phyloP scores from a whole-genome alignment of 169 alveolate species.

The Babesia bigemina region DNA sequence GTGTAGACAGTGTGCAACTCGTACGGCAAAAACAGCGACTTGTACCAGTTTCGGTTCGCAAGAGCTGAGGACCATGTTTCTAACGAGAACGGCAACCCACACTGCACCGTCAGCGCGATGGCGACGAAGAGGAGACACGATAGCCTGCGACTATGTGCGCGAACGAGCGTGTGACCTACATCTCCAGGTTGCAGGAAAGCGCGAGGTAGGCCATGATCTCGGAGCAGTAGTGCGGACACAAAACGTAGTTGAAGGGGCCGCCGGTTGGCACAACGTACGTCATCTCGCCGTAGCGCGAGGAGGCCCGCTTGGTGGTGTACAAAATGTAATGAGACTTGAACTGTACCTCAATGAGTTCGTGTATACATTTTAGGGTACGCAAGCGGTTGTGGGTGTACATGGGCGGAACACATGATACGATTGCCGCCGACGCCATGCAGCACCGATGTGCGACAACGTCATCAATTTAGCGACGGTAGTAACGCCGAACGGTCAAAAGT shows the following conservation, averaged over 20 bases:
- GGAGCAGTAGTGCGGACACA: constrained; percentile 85
- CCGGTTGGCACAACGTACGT: constrained; percentile 79
- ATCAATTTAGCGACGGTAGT: not conserved
- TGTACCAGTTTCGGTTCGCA: constrained; percentile 48
- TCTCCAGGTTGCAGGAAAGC: constrained; percentile 62
- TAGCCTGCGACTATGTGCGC: constrained; percentile 21
- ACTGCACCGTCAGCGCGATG: constrained; percentile 34
- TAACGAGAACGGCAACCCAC: not conserved
- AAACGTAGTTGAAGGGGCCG: constrained; percentile 73
- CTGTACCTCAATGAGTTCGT: constrained; percentile 14
- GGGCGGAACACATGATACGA: not conserved
- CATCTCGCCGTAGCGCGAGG: constrained; percentile 23
- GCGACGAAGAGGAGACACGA: constrained; percentile 46
- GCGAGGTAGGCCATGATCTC: constrained; percentile 78
- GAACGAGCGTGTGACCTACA: constrained; percentile 18
- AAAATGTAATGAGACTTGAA: constrained; percentile 49
- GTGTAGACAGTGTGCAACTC: constrained; percentile 39
- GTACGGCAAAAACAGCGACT: constrained; percentile 24
- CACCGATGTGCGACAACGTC: not conserved
- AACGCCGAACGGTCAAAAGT: too few species aligned
- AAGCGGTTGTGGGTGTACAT: not conserved
- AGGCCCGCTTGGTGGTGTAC: constrained; percentile 28
- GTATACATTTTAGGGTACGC: not conserved
- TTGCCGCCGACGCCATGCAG: not conserved
- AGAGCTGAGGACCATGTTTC: not conserved